Base-by-base conservation (phyloP, 768 basidiomycete species). In the Boletus speciosus region DNA sequence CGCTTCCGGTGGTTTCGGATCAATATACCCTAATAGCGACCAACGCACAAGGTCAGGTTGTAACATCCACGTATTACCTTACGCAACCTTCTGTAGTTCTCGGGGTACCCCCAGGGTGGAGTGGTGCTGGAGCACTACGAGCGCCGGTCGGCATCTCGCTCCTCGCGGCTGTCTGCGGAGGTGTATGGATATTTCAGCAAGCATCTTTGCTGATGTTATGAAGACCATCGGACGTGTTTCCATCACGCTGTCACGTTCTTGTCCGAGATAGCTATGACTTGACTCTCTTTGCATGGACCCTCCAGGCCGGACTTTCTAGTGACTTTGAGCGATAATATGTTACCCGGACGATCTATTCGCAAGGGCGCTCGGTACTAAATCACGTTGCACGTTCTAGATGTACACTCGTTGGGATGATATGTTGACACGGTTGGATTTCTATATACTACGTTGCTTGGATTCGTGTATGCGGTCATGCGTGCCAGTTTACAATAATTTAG, bases 31-130 rank as follows among this genome's bases (percentile, higher is more conserved):
- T 86, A 42, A 68, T 81, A 27, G 54, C 80, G 35, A 90, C 89
- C 3, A 73, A 86, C 54, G 62, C 78, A 11, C 71, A 71, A 55
- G 87, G 88, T 1, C 60, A 70, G 10, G 59, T 83, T 1, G 67
- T 75, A 3, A 90, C 85, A 9, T 76, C 80, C 0, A 78, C 80
- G 10, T 83, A 80, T 34, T 77, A 78, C 14, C 62, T 78, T 7
- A 64, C 73, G 4, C 57, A 73, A 52, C 72, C 81, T 2, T 73
- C 78, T 21, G 72, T 83, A 8, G 75, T 76, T 8, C 78, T 92
- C 11, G 89, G 90, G 9, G 61, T 78, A 32, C 86, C 87, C 12
- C 84, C 86, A 16, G 83, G 85, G 23, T 81, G 76, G 79, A 81
- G 43, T 48, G 55, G 68, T 31, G 52, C 57, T 12, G 29, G 21